Evolutionary conservation across 768 basidiomycete species (phyloP).

Genomic region (Kwoniella heveanensis): DNA sequence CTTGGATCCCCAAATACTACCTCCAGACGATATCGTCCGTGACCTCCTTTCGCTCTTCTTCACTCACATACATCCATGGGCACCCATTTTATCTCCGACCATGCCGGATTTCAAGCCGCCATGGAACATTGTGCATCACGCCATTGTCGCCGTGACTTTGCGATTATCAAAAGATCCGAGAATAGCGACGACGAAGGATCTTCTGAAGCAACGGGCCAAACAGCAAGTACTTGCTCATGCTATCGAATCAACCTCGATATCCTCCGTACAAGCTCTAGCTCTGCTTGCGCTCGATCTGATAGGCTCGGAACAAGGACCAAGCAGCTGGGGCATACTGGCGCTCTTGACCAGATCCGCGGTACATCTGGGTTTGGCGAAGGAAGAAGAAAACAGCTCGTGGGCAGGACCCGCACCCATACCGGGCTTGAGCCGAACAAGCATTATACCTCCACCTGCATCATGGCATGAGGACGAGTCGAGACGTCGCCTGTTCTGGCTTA

Average conservation of each 20-base stretch:
- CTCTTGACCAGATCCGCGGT: slow-evolving; percentile 53
- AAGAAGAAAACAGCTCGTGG: slow-evolving; percentile 35
- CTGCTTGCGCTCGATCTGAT: slow-evolving; percentile 55
- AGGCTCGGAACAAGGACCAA: slow-evolving; percentile 54
- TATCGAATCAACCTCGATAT: slow-evolving; percentile 52
- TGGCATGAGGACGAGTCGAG: slow-evolving; percentile 55
- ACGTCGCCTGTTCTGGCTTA: slow-evolving; percentile 55
- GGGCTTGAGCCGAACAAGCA: slow-evolving; percentile 46
- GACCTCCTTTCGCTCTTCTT: slow-evolving; percentile 52
- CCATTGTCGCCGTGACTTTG: slow-evolving; percentile 53
- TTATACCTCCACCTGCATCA: slow-evolving; percentile 48
- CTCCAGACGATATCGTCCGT: slow-evolving; percentile 51
- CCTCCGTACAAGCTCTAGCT: slow-evolving; percentile 54
- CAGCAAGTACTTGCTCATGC: slow-evolving; percentile 53
- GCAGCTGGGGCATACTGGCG: slow-evolving; percentile 54
- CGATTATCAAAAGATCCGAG: slow-evolving; percentile 50
- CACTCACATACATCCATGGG: slow-evolving; percentile 52
- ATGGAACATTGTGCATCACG: slow-evolving; percentile 53
- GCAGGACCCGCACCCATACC: slow-evolving; percentile 40
- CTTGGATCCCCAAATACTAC: slow-evolving; percentile 47
- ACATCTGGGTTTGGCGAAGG: slow-evolving; percentile 49
- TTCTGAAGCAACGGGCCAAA: slow-evolving; percentile 48
- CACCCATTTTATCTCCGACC: slow-evolving; percentile 51
- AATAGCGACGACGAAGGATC: slow-evolving; percentile 26
- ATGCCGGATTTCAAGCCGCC: slow-evolving; percentile 37